phyloP scores from a whole-genome alignment of 306 rosid genomes.

The Prunus mume region DNA sequence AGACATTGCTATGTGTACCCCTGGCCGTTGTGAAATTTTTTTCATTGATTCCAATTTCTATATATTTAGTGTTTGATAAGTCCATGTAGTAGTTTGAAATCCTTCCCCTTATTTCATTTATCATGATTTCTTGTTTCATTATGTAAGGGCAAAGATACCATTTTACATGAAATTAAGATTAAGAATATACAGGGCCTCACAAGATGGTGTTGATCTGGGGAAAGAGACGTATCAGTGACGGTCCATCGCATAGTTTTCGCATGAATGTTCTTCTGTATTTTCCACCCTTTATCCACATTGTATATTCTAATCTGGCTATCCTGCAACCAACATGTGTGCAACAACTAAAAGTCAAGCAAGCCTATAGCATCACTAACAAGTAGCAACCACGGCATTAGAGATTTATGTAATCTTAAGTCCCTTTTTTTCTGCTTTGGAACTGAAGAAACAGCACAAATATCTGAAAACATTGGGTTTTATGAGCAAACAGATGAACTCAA shows the following conservation, averaged over 20 bases:
- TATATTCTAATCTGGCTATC: slow-evolving; percentile 76
- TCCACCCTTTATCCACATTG: slow-evolving; percentile 83
- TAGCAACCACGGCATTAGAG: neutral
- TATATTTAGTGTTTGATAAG: neutral
- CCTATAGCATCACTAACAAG: neutral
- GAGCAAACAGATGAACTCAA: neutral
- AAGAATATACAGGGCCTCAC: slow-evolving; percentile 45
- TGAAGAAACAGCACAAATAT: neutral
- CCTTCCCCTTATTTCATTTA: neutral
- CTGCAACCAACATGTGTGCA: slow-evolving; percentile 38
- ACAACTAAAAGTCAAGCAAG: neutral
- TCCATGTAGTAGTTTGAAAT: neutral
- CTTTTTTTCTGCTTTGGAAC: neutral
- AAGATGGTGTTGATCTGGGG: slow-evolving; percentile 70
- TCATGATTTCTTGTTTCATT: neutral
- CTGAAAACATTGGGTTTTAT: neutral
- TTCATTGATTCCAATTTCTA: neutral
- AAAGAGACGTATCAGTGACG: slow-evolving; percentile 87
- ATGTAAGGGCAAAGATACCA: neutral
- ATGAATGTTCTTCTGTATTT: slow-evolving; percentile 73
- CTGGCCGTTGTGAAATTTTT: neutral
- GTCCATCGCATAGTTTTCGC: slow-evolving; percentile 87
- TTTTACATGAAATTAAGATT: slow-evolving; percentile 3
- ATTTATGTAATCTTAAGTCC: neutral
- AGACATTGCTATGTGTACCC: neutral